A percentile compares a stretch with the other conserved stretches of the same genome.
These are phyloP conservation scores for Blastobotrys proliferans DNA, from an alignment of 1,139 yeast genomes.

Conservation along the genomic window DNA sequence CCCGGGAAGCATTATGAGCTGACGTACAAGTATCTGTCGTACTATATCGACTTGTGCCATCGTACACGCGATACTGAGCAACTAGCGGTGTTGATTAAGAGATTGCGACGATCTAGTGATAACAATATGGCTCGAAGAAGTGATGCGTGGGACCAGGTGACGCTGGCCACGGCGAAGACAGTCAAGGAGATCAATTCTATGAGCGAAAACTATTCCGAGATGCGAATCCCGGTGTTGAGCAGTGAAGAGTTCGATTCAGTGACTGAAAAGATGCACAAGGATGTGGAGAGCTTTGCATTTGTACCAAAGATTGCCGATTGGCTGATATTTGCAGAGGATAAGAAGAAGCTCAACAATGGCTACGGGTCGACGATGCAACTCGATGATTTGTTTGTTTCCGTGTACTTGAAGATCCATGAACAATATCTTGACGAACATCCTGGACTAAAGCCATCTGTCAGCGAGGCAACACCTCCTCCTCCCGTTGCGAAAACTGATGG, in stretches of 20 bases:
- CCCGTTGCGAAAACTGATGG: conserved; percentile 42
- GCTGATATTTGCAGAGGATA: conserved; percentile 19
- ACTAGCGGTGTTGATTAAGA: conserved; percentile 58
- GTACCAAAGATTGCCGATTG: conserved; percentile 48
- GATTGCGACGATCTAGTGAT: conserved; percentile 69
- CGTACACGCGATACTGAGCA: conserved; percentile 54
- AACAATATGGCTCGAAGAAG: conserved; percentile 64
- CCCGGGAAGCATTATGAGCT: conserved; percentile 91
- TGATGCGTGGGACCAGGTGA: conserved; percentile 59
- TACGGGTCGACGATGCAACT: conserved; percentile 75
- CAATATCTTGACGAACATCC: conserved; percentile 14
- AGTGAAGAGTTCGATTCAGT: conserved; percentile 42
- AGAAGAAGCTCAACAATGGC: conserved; percentile 73
- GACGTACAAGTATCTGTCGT: conserved; percentile 63
- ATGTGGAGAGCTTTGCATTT: conserved; percentile 18
- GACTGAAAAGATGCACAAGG: conserved; percentile 23
- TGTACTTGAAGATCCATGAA: conserved; percentile 50
- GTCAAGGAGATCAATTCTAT: conserved; percentile 49
- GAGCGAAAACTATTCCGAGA: conserved; percentile 51
- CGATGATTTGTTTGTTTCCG: conserved; percentile 67
- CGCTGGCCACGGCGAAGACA: conserved; percentile 47
- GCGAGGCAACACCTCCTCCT: not conserved
- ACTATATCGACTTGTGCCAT: conserved; percentile 55
- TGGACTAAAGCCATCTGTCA: not conserved
- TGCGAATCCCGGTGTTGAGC: conserved; percentile 44